A percentile compares a stretch with the other conserved stretches of the same genome.
Conservation (phyloP, 1,139 yeast genomes). For the Hanseniaspora gamundiae region DNA sequence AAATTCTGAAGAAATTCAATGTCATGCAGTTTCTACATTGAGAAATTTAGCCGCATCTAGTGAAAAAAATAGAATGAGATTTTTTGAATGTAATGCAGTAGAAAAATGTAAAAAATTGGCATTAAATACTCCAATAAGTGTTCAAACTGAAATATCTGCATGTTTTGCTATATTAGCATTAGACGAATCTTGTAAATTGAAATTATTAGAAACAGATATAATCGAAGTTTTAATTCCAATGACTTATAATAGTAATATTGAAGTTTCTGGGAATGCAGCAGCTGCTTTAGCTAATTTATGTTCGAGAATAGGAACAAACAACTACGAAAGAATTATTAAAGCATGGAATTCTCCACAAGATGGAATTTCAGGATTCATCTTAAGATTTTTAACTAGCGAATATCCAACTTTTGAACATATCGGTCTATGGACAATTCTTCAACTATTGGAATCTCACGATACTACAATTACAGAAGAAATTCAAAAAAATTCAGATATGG, state of each 20-base stretch:
- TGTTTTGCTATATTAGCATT: constrained; percentile 93
- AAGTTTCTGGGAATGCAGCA: constrained; percentile 96
- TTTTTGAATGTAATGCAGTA: constrained; percentile 92
- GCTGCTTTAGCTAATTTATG: constrained; percentile 96
- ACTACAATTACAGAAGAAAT: constrained; percentile 51
- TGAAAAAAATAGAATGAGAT: constrained; percentile 83
- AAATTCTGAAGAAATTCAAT: constrained; percentile 91
- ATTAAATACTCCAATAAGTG: constrained; percentile 70
- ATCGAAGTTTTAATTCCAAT: constrained; percentile 84
- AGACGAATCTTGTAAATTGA: constrained; percentile 88
- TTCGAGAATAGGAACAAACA: constrained; percentile 60
- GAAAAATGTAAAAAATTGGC: constrained; percentile 86
- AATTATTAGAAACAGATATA: constrained; percentile 72
- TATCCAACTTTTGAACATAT: constrained; percentile 97
- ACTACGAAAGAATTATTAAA: constrained; percentile 65
- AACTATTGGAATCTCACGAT: constrained; percentile 80
- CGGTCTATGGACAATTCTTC: constrained; percentile 94
- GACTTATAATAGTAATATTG: constrained; percentile 79
- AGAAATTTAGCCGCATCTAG: constrained; percentile 93
- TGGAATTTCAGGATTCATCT: constrained; percentile 77
- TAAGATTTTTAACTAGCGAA: constrained; percentile 67
- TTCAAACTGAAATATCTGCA: constrained; percentile 93
- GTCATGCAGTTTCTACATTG: constrained; percentile 92
- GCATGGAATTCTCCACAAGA: constrained; percentile 75
- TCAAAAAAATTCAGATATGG: constrained; percentile 46